Evolutionary conservation across 306 rosid genomes (phyloP), one percentile per base, ranked within the genome.

Genomic region (Notholithocarpus densiflorus): DNA sequence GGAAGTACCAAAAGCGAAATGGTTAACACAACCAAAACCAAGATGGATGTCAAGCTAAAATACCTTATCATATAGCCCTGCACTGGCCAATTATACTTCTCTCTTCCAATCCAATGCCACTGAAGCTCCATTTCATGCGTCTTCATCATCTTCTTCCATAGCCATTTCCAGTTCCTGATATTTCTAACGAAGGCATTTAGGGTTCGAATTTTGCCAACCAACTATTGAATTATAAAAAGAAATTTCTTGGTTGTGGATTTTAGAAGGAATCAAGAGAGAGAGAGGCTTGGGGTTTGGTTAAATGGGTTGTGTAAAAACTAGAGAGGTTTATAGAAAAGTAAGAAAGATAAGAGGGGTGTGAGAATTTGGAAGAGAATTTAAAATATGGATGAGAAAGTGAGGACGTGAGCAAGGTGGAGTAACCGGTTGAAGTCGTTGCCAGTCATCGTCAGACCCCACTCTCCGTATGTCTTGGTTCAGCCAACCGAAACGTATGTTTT

Each of bases 1-100:
- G 81, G 81, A 61, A 78, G 65, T 14, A 78, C 56, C 64, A 78
- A 32, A 23, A 78, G 40, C 32, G 81, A 78, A 17, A 52, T 54
- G 24, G 75, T 78, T 26, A 64, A 69, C 27, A 78, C 1, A 8
- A 56, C 45, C 18, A 78, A 26, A 70, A 78, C 48, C 43, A 78
- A 1, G 19, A 70, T 27, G 37, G 81, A 70, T 31, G 20, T 23
- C 7, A 56, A 17, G 29, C 70, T 70, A 26, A 61, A 78, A 37
- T 32, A 77, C 6, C 61, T 40, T 17, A 70, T 21, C 81, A 78
- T 78, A 12, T 53, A 34, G 52, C 26, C 72, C 72, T 34, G 17
- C 52, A 19, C 51, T 5, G 13, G 24, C 48, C 17, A 13, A 10
- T 8, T 40, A 40, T 34, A 5, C 45, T 37, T 19, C 52, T 66